Evolutionary conservation across 2,329 filamentous ascomycete species (phyloP), one percentile per base, ranked within the genome.

Genomic region (Trichophyton mentagrophytes): DNA sequence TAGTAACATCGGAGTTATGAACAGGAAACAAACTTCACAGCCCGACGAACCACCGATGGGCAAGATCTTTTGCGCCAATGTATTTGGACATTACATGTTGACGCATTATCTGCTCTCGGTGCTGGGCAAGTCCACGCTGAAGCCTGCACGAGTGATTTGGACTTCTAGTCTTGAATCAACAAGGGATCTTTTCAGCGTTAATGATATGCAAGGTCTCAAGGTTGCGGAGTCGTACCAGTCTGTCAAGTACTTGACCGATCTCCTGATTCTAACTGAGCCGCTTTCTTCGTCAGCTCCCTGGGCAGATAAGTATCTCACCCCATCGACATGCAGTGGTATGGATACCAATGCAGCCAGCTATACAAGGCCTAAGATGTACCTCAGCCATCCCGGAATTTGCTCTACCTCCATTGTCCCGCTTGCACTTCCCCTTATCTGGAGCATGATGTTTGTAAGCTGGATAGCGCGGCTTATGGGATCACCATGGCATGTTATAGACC

Each of bases 11-110:
- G 85, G 85, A 25, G 75, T 78, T 62, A 61, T 81, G 0, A 77
- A 82, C n/a, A 75, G 77, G 63, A 73, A 76, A 7, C 80, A 90
- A 69, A 75, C 80, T 13, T 69, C 72, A 8, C 60, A 60, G 6
- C 61, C 64, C 2, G 67, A 75, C 15, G 82, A 85, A 61, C 85
- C 86, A 0, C 75, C 78, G 3, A 76, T 99, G 0, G 91, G 90
- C 2, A 81, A 89, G 66, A 84, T 96, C 17, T 99, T 97, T 71
- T 87, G 86, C 71, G 87, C 92, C 57, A 97, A 97, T 70, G 82
- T 96, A 33, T 97, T 99, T 70, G 93, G 93, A 0, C 93, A 99
- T 76, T 97, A 99, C 71, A 76, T 96, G 69, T 83, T 99, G 25
- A 83, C 84, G 15, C 91, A 96, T 72, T 84, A 86, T 69, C 80